A percentile compares a stretch with the other conserved stretches of the same genome.
These are phyloP conservation scores for Ramularia endophylla DNA, from an alignment of 2,329 filamentous ascomycete genomes.

Conservation along the genomic window DNA sequence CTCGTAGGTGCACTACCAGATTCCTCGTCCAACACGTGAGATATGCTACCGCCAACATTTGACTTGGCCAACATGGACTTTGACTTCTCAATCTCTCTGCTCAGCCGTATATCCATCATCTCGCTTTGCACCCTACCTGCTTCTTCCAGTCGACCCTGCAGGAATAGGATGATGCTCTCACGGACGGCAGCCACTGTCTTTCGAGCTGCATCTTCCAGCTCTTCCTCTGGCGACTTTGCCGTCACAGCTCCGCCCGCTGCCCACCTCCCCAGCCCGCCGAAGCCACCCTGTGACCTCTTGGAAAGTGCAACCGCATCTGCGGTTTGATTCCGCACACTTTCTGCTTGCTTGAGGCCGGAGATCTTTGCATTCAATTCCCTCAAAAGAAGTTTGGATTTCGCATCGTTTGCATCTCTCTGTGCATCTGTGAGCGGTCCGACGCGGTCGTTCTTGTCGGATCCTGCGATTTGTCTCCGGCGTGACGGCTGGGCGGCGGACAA, in stretches of 20 bases:
- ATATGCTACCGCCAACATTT: constrained; percentile 15
- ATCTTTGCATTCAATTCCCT: constrained; percentile 81
- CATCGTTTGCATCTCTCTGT: constrained; percentile 81
- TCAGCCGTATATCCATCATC: constrained; percentile 89
- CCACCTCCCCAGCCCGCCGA: constrained; percentile 66
- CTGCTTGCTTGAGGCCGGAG: constrained; percentile 70
- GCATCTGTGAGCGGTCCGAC: constrained; percentile 64
- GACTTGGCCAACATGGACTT: constrained; percentile 74
- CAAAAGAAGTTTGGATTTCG: constrained; percentile 77
- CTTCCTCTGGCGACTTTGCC: constrained; percentile 60
- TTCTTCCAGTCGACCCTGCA: constrained; percentile 68
- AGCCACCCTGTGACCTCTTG: constrained; percentile 56
- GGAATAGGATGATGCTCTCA: constrained; percentile 77
- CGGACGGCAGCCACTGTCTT: constrained; percentile 64
- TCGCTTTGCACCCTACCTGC: constrained; percentile 72
- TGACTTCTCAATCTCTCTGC: constrained; percentile 80
- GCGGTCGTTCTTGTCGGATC: constrained; percentile 24
- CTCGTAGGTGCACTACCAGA: constrained; percentile 3
- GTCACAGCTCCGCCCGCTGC: constrained; percentile 49
- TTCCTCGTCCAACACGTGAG: constrained; percentile 17
- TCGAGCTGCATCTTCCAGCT: constrained; percentile 63
- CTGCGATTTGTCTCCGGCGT: constrained; percentile 38
- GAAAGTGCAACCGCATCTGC: constrained; percentile 64
- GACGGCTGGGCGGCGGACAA: constrained; percentile 69
- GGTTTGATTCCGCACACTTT: constrained; percentile 73